A percentile compares a stretch with the other conserved stretches of the same genome.
These are phyloP conservation scores for Rhynchospora pubera DNA, from an alignment of 176 grass and related monocot genomes.

Conservation along the genomic window DNA sequence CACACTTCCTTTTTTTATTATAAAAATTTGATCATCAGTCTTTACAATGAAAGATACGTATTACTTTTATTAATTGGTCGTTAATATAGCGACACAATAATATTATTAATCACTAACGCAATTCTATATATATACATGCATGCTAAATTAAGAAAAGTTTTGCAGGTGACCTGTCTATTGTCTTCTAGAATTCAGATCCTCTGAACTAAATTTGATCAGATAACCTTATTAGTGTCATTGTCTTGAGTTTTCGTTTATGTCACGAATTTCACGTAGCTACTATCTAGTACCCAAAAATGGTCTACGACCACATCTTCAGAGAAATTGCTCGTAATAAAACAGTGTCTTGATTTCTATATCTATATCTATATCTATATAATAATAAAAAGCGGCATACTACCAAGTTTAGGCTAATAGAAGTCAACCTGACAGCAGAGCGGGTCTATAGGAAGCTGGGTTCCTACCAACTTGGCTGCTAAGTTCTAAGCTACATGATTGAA, in stretches of 20 bases:
- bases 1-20: too few species aligned
- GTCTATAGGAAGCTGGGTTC: background rate
- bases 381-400: too few species aligned
- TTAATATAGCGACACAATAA: too few species aligned
- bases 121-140: too few species aligned
- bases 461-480: background rate
- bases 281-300: background rate
- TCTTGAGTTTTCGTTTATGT: background rate
- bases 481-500: background rate
- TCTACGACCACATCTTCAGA: background rate
- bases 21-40: too few species aligned
- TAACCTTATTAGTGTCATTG: background rate
- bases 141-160: too few species aligned
- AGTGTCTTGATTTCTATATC: too few species aligned
- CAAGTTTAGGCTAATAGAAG: background rate
- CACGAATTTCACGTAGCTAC: background rate
- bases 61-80: too few species aligned
- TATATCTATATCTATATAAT: too few species aligned
- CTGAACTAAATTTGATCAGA: background rate
- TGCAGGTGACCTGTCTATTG: too few species aligned
- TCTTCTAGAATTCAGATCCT: background rate
- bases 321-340: background rate
- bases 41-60: too few species aligned
- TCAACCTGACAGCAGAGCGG: background rate
- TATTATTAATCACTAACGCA: too few species aligned